Percentiles rank a stretch among this genome's conserved stretches.
Evolutionary conservation across 257 asterid species (phyloP).

Genomic region (Cruciata laevipes): DNA sequence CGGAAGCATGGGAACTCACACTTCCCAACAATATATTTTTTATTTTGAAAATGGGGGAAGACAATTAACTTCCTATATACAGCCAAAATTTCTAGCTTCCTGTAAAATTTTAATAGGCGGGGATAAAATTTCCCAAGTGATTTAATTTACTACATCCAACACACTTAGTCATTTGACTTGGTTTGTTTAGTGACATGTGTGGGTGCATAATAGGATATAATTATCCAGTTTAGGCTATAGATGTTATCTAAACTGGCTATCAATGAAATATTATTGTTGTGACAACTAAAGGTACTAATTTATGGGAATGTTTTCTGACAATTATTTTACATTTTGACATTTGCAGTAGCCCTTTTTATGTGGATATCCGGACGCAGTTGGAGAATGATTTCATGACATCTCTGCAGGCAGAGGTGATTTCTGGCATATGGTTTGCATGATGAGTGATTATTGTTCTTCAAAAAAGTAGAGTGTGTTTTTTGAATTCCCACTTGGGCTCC

Average conservation of each 20-base stretch:
- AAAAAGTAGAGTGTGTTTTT: background rate
- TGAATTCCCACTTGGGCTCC: background rate
- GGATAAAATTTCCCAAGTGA: too few species aligned
- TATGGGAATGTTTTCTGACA: background rate
- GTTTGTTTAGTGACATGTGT: background rate
- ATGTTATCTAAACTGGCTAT: background rate
- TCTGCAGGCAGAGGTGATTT: slow-evolving; percentile 68
- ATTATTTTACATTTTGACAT: background rate
- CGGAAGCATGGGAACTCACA: too few species aligned
- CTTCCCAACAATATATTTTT: background rate
- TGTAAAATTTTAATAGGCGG: too few species aligned
- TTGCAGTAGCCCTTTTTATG: slow-evolving; percentile 80
- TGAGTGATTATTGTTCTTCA: background rate
- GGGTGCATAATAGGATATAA: background rate
- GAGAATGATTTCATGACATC: slow-evolving; percentile 80
- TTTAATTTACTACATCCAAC: too few species aligned
- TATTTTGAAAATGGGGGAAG: background rate
- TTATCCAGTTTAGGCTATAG: too few species aligned
- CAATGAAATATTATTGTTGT: background rate
- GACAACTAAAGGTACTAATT: background rate
- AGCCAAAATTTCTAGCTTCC: background rate
- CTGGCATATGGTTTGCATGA: background rate
- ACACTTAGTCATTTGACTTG: background rate
- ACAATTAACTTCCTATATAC: background rate
- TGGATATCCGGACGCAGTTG: slow-evolving; percentile 61